Evolutionary conservation across 2,329 filamentous ascomycete genomes (phyloP), one percentile per base, ranked within the genome.

Genomic region (Trichoderma sp.): DNA sequence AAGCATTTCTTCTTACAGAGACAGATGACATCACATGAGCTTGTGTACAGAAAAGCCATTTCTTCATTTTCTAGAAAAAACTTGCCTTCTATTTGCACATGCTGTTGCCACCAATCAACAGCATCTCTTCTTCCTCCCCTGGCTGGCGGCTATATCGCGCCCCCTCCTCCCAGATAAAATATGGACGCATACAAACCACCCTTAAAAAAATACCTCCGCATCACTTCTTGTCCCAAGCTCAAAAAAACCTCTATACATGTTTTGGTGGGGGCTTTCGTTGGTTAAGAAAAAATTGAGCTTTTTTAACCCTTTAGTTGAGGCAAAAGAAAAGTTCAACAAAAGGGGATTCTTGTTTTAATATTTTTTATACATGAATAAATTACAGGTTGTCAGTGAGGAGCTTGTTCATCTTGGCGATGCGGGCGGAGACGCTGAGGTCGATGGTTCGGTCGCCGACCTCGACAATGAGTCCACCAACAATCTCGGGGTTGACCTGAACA

Each of bases 341-440:
- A 80, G 80, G 79, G 78, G 78, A 75, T 77, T 75, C 76, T 75
- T 77, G 35, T 45, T 73, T 73, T 65, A 29, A 29, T 71, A 18
- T 56, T 56, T 65, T 66, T 78, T 69, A 53, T 75, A 75, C 72
- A 75, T 75, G 41, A 67, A 76, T 77, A 75, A 75, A 74, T 81
- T 98, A 99, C 94, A 99, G 90, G 86, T 93, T 91, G 88, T 99
- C 97, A 81, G 91, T 95, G 84, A 99, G 93, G 85, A 98, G 93
- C 93, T 98, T 99, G 94, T 99, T 99, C 91, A 99, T 94, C 92
- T 95, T 97, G 85, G 94, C 91, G 87, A 99, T 93, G 91, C 96
- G 97, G 85, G 94, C 90, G 67, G 96, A 96, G 83, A 99, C 95
- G 87, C 93, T 97, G 81, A 98, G 93, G 88, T 99, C 97, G 84